Evolutionary conservation across 192 early-diverging fungal genomes (phyloP).

Genomic region (Backusella tarrabulga): DNA sequence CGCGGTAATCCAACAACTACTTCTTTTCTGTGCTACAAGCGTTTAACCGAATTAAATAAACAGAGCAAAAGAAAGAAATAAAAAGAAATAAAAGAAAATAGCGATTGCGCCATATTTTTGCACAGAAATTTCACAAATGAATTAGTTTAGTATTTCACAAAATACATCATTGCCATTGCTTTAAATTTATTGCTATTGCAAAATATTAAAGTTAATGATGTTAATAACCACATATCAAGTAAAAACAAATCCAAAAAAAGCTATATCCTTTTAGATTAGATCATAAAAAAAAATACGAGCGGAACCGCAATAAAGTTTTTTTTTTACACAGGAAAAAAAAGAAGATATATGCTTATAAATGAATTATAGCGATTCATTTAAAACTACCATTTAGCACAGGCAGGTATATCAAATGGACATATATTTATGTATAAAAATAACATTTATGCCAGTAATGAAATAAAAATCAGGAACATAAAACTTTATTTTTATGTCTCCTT

Average conservation of each 20-base stretch:
- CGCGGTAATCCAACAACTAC: background rate
- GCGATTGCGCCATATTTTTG: background rate
- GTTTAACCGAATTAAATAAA: background rate
- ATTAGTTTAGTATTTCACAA: background rate
- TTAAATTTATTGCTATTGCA: background rate
- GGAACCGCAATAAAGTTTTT: too few relatives aligned
- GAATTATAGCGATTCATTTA: too few relatives aligned
- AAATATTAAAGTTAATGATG: background rate
- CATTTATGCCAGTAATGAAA: background rate
- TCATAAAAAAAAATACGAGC: too few relatives aligned
- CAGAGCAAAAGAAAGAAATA: background rate
- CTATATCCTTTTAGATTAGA: too few relatives aligned
- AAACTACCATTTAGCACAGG: too few relatives aligned
- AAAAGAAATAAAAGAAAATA: background rate
- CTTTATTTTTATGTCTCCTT: background rate
- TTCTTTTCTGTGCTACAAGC: background rate
- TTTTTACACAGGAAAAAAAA: too few relatives aligned
- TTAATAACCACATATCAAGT: background rate
- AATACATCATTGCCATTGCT: background rate
- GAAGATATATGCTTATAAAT: too few relatives aligned
- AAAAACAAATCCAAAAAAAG: too few relatives aligned
- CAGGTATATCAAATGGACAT: too few relatives aligned
- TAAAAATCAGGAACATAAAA: background rate
- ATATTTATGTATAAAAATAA: too few relatives aligned
- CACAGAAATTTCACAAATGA: background rate